Base-by-base conservation (phyloP, 2,329 filamentous ascomycete species). In the Septoria linicola region DNA sequence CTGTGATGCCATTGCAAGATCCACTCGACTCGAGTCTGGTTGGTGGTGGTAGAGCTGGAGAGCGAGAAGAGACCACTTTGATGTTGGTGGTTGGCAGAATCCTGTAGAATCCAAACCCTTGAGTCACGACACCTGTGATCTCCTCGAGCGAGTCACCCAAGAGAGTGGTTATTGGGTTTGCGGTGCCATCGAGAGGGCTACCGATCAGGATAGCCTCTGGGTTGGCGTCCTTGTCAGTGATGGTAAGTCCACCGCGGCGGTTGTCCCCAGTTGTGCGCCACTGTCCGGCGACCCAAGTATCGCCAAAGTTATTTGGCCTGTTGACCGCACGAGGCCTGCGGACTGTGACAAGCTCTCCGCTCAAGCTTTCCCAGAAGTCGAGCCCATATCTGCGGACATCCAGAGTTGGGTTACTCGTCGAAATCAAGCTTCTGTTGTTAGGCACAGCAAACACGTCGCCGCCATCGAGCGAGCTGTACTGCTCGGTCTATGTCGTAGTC, bases 351-450 rank as follows among this genome's bases (percentile, higher is more conserved):
- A 87, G 73, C 68, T 88, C 83, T 21, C 84, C 85, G 47, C 73
- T 75, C 51, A 88, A 69, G 55, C 79, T 83, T 75, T 88, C 82
- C 85, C 85, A 88, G 64, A 88, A 89, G 66, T 88, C 85, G 23
- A 88, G 72, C 2, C 85, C 85, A 62, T 83, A 88, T 35, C 72
- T 69, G 17, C 71, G 70, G 1, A 84, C 84, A 54, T 84, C 67
- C 32, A 88, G 74, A 11, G 72, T 70, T 0, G 84, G 84, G 64
- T 88, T 88, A 27, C 65, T 71, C 4, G 67, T 71, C 2, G 82
- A 84, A 32, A 88, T 64, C 58, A 76, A 75, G 55, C 72, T 78
- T 32, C 72, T 71, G 54, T 81, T 84, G 63, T 85, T 86, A 8
- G 85, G 85, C 3, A 85, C 70, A 1, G 71, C 78, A 55, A 86